Percentiles rank a stretch among this genome's conserved stretches.
Conservation (phyloP, 306 rosid genomes). For the Prunus armeniaca region DNA sequence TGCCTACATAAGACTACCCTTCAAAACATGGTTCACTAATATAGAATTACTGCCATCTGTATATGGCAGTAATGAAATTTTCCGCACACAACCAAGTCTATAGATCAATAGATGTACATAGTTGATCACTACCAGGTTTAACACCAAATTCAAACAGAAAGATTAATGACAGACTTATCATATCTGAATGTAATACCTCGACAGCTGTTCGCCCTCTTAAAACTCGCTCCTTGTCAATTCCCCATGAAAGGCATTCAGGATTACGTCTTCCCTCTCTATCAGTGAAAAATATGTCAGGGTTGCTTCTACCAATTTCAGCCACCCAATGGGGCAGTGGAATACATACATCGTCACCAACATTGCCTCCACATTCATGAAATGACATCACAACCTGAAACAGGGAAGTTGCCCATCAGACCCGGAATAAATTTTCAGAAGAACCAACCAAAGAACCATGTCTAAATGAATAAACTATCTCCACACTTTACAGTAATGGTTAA, state of each 20-base stretch:
- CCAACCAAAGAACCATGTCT: not conserved
- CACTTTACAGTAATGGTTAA: not conserved
- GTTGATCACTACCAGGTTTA: not conserved
- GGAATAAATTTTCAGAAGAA: conserved; percentile 26
- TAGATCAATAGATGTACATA: not conserved
- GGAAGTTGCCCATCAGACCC: conserved; percentile 20
- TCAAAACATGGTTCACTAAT: not conserved
- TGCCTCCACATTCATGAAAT: conserved; percentile 98
- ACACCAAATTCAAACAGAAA: conserved; percentile 8
- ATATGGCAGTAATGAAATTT: not conserved
- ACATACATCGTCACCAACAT: conserved; percentile 94
- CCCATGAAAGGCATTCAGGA: conserved; percentile 98
- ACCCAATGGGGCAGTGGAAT: conserved; percentile 98
- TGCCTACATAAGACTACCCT: not conserved
- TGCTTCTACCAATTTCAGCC: conserved; percentile 94
- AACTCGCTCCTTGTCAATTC: conserved; percentile 92
- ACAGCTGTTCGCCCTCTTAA: conserved; percentile 93
- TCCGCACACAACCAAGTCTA: not conserved
- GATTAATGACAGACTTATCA: not conserved
- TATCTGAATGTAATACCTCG: conserved; percentile 60
- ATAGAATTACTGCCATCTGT: not conserved
- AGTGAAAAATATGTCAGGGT: conserved; percentile 91
- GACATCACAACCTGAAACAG: conserved; percentile 78
- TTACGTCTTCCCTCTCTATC: conserved; percentile 96
- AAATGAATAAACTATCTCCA: not conserved